Evolutionary conservation across 148 eudicot species (phyloP).

Genomic region (Agrostemma githago): DNA sequence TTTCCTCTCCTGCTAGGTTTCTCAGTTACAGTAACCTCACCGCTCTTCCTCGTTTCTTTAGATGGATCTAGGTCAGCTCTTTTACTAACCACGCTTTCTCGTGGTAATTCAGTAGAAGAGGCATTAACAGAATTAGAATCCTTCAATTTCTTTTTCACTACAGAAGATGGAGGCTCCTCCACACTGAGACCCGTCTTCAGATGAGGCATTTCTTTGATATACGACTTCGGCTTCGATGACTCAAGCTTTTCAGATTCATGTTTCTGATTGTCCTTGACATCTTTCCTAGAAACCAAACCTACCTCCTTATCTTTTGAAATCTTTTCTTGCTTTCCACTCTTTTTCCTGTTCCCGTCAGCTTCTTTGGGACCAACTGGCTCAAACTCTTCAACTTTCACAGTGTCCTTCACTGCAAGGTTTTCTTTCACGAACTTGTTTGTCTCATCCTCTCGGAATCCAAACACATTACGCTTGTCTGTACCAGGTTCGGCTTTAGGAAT

Average conservation of each 20-base stretch:
- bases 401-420: slow-evolving; percentile 12
- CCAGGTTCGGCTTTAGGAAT: slow-evolving; percentile 1
- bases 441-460: slow-evolving; percentile 3
- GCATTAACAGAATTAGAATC: slow-evolving; percentile 18
- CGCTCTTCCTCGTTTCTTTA: slow-evolving; percentile 21
- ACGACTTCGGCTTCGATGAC: slow-evolving; percentile 18
- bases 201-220: slow-evolving; percentile 13
- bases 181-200: slow-evolving; percentile 10
- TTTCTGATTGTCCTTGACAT: slow-evolving; percentile 13
- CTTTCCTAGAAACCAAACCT: slow-evolving; percentile 13
- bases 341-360: slow-evolving; percentile 16
- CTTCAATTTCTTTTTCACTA: slow-evolving; percentile 30
- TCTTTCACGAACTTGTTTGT: slow-evolving; percentile 12
- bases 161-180: slow-evolving; percentile 23
- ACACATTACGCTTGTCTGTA: slow-evolving; percentile 17
- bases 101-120: slow-evolving; percentile 17
- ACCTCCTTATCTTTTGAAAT: slow-evolving; percentile 16
- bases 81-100: slow-evolving; percentile 20
- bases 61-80: slow-evolving; percentile 21
- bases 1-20: slow-evolving; percentile 23
- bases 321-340: slow-evolving; percentile 18
- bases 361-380: neutral
- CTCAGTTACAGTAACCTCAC: slow-evolving; percentile 10
- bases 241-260: slow-evolving; percentile 17
- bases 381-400: slow-evolving; percentile 16